These are phyloP conservation scores for Capsicum pubescens DNA, from an alignment of 257 asterid species.

Conservation along the genomic window DNA sequence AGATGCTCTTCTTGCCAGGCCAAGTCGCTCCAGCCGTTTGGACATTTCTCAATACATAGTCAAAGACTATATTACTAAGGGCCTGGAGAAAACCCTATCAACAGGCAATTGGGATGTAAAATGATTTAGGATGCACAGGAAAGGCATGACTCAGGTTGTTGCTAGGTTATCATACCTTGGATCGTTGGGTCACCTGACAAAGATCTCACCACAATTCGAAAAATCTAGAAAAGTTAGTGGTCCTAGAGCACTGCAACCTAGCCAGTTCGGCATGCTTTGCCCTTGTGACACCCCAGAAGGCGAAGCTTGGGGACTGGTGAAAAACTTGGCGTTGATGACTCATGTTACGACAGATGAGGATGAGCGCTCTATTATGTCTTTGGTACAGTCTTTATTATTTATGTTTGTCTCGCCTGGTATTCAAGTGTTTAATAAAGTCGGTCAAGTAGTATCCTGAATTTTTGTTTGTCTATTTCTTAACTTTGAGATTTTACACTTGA, in stretches of 20 bases:
- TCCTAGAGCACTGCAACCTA: slow-evolving; percentile 96
- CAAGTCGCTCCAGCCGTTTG: slow-evolving; percentile 51
- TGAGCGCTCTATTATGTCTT: slow-evolving; percentile 78
- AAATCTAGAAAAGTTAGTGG: slow-evolving; percentile 98
- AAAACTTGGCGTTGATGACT: slow-evolving; percentile 95
- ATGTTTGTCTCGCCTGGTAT: background rate
- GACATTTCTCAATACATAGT: slow-evolving; percentile 65
- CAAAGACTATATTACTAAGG: slow-evolving; percentile 57
- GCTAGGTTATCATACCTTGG: slow-evolving; percentile 84
- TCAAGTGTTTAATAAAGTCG: background rate
- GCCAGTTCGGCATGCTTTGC: slow-evolving; percentile 99
- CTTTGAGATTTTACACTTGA: background rate
- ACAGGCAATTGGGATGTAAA: slow-evolving; percentile 93
- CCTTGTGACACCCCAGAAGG: slow-evolving; percentile 99
- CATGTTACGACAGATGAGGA: slow-evolving; percentile 98
- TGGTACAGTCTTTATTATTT: slow-evolving; percentile 56
- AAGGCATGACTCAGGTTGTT: slow-evolving; percentile 95
- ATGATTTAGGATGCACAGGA: slow-evolving; percentile 86
- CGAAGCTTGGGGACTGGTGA: slow-evolving; percentile 97
- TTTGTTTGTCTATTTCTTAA: background rate
- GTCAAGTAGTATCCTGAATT: background rate
- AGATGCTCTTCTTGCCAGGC: slow-evolving; percentile 51
- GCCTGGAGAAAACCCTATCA: slow-evolving; percentile 84
- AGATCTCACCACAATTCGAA: slow-evolving; percentile 82
- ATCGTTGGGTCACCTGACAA: slow-evolving; percentile 87